These are phyloP conservation scores for Apophysomyces ossiformis DNA, from an alignment of 371 early-diverging fungal species.

Conservation along the genomic window DNA sequence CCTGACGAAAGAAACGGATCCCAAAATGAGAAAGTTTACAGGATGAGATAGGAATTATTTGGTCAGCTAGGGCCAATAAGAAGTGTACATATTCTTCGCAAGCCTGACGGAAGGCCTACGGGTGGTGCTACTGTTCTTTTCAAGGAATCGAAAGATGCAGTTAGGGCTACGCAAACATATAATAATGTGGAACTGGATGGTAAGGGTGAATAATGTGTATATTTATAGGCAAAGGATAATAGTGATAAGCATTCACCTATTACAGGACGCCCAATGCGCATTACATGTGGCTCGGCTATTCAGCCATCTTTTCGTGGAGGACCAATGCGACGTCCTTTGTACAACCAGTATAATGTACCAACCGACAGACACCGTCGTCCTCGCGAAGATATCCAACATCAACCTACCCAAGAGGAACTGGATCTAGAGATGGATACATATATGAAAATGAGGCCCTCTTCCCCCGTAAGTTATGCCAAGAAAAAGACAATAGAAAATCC, in stretches of 20 bases:
- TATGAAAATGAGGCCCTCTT: conserved; percentile 27
- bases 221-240: neutral
- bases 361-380: conserved; percentile 15
- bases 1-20: neutral
- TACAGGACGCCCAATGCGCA: conserved; percentile 57
- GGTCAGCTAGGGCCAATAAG: conserved; percentile 56
- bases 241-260: neutral
- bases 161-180: conserved; percentile 56
- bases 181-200: conserved; percentile 68
- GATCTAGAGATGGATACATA: conserved; percentile 60
- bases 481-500: neutral
- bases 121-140: conserved; percentile 68
- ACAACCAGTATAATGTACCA: conserved; percentile 15
- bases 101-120: conserved; percentile 61
- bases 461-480: conserved; percentile 18
- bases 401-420: conserved; percentile 45
- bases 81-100: conserved; percentile 57
- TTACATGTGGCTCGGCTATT: conserved; percentile 29
- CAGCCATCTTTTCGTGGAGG: conserved; percentile 1
- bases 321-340: conserved; percentile 17
- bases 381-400: conserved; percentile 29
- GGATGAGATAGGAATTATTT: conserved; percentile 51
- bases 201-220: conserved; percentile 24
- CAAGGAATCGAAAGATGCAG: conserved; percentile 51
- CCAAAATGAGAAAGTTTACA: neutral